These are phyloP conservation scores for Naganishia onofrii DNA, from an alignment of 768 basidiomycete genomes.

Conservation along the genomic window DNA sequence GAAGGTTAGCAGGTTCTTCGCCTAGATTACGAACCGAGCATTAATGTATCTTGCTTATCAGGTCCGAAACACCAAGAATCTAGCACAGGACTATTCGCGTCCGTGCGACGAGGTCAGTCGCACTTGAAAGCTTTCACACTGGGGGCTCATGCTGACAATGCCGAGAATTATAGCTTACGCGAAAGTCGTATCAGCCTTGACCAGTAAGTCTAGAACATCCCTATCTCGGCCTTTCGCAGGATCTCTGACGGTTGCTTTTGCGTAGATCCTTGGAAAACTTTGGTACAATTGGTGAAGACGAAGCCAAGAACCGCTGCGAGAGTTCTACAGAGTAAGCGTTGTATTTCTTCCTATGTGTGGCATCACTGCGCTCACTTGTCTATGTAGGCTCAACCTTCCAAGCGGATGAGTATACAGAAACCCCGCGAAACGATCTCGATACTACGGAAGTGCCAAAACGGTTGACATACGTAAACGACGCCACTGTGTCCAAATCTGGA, in stretches of 20 bases:
- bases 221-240: not conserved
- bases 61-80: not conserved
- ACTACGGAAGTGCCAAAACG: not conserved
- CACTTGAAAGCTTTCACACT: not conserved
- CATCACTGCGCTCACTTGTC: not conserved
- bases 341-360: not conserved
- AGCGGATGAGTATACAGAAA: not conserved
- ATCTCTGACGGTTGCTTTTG: not conserved
- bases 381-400: not conserved
- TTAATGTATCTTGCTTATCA: not conserved
- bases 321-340: not conserved
- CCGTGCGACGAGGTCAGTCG: not conserved
- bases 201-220: not conserved
- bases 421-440: not conserved
- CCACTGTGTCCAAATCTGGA: not conserved
- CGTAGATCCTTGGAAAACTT: not conserved
- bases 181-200: not conserved
- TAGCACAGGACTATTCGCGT: conserved; percentile 2
- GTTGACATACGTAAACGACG: not conserved
- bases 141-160: not conserved
- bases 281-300: not conserved
- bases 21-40: not conserved
- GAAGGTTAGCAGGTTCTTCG: not conserved
- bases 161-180: not conserved
- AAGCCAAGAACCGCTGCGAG: not conserved